Conservation (phyloP, 2,329 filamentous ascomycete genomes). For the Coniochaeta sp. region DNA sequence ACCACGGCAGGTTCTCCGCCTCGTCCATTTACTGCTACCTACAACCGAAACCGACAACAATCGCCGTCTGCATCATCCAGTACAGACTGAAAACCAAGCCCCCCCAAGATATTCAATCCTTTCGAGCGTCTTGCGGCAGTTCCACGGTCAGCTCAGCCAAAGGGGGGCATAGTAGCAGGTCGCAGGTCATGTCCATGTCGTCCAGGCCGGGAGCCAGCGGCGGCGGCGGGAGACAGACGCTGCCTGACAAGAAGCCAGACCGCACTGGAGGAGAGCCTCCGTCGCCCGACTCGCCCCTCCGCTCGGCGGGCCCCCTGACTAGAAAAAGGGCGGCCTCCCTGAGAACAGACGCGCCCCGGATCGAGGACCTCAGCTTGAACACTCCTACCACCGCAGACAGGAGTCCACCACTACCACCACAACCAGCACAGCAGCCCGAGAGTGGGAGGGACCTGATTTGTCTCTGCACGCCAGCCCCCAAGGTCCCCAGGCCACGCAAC, state of each 20-base stretch:
- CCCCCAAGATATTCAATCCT: background rate
- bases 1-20: background rate
- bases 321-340: slow-evolving; percentile 39
- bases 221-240: background rate
- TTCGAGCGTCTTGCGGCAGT: background rate
- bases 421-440: background rate
- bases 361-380: slow-evolving; percentile 25
- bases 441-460: slow-evolving; percentile 36
- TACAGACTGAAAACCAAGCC: background rate
- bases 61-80: background rate
- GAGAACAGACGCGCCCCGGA: slow-evolving; percentile 28
- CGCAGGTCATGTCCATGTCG: background rate
- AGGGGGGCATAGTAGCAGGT: background rate
- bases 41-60: background rate
- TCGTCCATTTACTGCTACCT: background rate
- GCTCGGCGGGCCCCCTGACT: slow-evolving; percentile 12
- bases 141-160: background rate
- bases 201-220: background rate
- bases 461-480: slow-evolving; percentile 48
- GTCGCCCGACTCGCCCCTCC: background rate
- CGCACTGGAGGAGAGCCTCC: background rate
- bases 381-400: slow-evolving; percentile 20
- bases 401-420: no score
- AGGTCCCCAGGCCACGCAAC: slow-evolving; percentile 51
- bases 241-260: slow-evolving; percentile 1